Base-by-base conservation (phyloP, 345 rosid species). In the Populus euphratica region DNA sequence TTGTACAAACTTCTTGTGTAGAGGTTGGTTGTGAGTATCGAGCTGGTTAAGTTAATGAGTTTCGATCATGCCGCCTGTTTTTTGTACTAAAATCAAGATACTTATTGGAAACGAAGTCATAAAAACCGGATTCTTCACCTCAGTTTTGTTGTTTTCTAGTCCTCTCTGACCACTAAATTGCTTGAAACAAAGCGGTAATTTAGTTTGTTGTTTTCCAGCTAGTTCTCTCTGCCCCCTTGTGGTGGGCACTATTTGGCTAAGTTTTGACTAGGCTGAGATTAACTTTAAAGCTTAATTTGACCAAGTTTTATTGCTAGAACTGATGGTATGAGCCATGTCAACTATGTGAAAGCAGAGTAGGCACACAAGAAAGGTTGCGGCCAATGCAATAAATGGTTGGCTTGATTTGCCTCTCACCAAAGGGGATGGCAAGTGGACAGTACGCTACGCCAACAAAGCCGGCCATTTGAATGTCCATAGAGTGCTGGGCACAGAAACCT, bases 51-150 rank as follows among this genome's bases (percentile, higher is more conserved):
- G 68, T 64, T 56, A 63, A 50, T 44, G 54, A 69, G 36, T 70
- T 41, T 70, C 21, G 81, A 21, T 35, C 56, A 14, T 35, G 43
- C 74, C 68, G 35, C 76, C 8, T 56, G 27, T 74, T 67, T 43
- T 76, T 6, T 1, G 23, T 59, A n/a, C 29, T 59, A 59, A n/a
- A 59, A 59, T 59, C 29, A 23, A 59, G 13, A 59, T 59, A n/a
- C 27, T n/a, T 9, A 1, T n/a, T 59, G 29, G 63, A n/a, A 59
- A 9, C 27, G 3, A 59, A n/a, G 5, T 59, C 29, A 9, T n/a
- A 59, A 56, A n/a, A 8, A 59, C 23, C 9, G 29, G 63, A 10
- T n/a, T 9, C 29, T 8, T n/a, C 27, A 8, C 27, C 63, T n/a
- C 27, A 56, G 5, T n/a, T n/a, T 59, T 59, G 13, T 56, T 65